phyloP scores from a whole-genome alignment of 441 rosid species.

The Isatis lusitanica region DNA sequence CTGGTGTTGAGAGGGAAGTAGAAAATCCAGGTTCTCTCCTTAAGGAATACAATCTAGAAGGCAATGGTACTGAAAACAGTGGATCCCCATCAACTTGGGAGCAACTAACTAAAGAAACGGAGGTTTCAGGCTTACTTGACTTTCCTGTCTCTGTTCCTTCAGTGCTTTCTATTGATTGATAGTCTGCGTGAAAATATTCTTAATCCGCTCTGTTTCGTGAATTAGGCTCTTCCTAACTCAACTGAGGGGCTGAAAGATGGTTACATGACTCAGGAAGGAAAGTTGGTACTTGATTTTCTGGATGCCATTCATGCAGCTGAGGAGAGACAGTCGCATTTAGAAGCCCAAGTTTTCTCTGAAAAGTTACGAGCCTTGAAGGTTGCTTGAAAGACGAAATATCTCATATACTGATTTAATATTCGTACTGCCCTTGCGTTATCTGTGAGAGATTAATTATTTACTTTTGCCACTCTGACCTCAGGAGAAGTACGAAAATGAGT shows the following conservation, averaged over 20 bases:
- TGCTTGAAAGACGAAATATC: conserved; percentile 18
- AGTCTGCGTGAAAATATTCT: conserved; percentile 15
- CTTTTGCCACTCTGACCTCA: conserved; percentile 34
- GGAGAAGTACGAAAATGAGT: conserved; percentile 89
- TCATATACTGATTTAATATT: neutral
- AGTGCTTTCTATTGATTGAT: conserved; percentile 10
- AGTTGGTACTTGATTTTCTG: conserved; percentile 75
- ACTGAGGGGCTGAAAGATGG: conserved; percentile 56
- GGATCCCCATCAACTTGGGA: conserved; percentile 32
- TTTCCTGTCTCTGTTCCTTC: conserved; percentile 12
- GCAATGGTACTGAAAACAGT: conserved; percentile 41
- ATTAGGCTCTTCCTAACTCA: conserved; percentile 53
- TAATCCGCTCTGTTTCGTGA: conserved; percentile 33
- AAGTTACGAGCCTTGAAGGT: conserved; percentile 81
- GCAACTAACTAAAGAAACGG: conserved; percentile 40
- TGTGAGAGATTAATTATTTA: conserved; percentile 2
- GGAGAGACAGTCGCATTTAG: conserved; percentile 82
- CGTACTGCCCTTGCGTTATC: neutral
- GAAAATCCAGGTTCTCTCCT: conserved; percentile 61
- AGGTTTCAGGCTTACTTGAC: conserved; percentile 44
- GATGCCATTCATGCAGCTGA: conserved; percentile 92
- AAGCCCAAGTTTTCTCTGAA: conserved; percentile 72
- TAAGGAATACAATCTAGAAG: conserved; percentile 69
- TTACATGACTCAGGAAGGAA: conserved; percentile 65
- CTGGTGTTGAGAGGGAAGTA: conserved; percentile 33